Evolutionary conservation across 2,329 filamentous ascomycete genomes (phyloP).

Genomic region (Davidsoniella virescens): DNA sequence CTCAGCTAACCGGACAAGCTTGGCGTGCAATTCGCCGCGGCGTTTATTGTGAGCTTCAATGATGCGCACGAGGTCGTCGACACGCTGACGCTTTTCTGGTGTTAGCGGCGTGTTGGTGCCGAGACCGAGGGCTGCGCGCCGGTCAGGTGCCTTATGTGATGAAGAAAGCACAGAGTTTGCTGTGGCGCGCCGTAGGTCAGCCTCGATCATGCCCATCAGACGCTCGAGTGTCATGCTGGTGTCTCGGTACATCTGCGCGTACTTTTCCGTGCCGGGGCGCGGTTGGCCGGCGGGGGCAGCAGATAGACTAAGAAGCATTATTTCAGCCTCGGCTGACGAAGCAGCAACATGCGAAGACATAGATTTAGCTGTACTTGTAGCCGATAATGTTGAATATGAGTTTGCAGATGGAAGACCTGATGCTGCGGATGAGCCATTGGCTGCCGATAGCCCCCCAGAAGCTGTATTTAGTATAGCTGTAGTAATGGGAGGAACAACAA

Average conservation of each 20-base stretch:
- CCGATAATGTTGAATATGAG: background rate
- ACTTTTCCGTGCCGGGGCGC: slow-evolving; percentile 12
- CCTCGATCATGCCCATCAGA: slow-evolving; percentile 19
- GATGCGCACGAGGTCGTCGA: slow-evolving; percentile 12
- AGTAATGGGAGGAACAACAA: background rate
- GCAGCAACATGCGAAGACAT: no score
- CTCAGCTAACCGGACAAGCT: slow-evolving; percentile 27
- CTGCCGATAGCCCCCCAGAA: background rate
- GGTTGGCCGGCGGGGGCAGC: background rate
- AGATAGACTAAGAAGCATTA: no score
- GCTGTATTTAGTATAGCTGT: background rate
- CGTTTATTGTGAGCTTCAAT: slow-evolving; percentile 8
- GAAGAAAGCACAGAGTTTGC: slow-evolving; percentile 13
- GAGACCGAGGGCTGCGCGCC: slow-evolving; percentile 6
- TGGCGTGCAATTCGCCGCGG: slow-evolving; percentile 20
- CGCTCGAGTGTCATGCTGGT: slow-evolving; percentile 15
- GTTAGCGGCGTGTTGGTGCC: slow-evolving; percentile 9
- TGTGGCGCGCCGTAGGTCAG: slow-evolving; percentile 19
- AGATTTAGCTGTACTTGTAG: background rate
- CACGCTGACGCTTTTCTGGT: slow-evolving; percentile 6
- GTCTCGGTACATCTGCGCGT: slow-evolving; percentile 12
- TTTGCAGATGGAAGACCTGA: background rate
- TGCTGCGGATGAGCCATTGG: background rate
- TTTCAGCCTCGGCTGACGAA: no score
- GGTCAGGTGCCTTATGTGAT: slow-evolving; percentile 2